Percentiles rank a stretch among this genome's conserved stretches.
Evolutionary conservation across 2,329 filamentous ascomycete species (phyloP).

Genomic region (Botrytis pseudocinerea): DNA sequence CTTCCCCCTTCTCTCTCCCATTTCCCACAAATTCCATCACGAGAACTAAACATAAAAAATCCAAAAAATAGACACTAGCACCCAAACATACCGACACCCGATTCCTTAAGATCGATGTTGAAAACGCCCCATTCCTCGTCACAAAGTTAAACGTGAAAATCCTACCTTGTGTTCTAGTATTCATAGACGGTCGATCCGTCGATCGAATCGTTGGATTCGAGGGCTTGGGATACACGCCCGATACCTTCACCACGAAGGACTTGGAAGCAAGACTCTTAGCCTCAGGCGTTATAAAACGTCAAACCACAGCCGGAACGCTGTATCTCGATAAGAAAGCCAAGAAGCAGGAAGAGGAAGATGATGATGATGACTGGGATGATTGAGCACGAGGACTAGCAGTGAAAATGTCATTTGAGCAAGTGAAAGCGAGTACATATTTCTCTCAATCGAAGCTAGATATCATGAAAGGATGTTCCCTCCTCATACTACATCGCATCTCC

Average conservation of each 20-base stretch:
- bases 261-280: constrained; percentile 53
- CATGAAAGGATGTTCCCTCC: neutral
- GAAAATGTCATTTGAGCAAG: neutral
- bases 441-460: neutral
- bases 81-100: constrained; percentile 59
- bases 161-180: constrained; percentile 58
- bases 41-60: constrained; percentile 20
- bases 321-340: constrained; percentile 41
- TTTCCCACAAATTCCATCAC: too few relatives aligned
- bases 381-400: constrained; percentile 28
- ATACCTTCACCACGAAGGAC: constrained; percentile 55
- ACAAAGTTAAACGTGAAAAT: constrained; percentile 58
- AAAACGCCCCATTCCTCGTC: constrained; percentile 60
- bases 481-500: neutral
- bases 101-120: constrained; percentile 58
- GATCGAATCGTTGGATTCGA: constrained; percentile 61
- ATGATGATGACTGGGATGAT: constrained; percentile 50
- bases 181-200: constrained; percentile 54
- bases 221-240: constrained; percentile 52
- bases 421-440: neutral
- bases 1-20: neutral
- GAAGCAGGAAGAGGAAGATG: constrained; percentile 45
- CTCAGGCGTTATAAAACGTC: constrained; percentile 52
- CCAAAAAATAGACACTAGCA: constrained; percentile 46
- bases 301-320: constrained; percentile 51